Evolutionary conservation across 106 monocot species (phyloP), one percentile per base, ranked within the genome.

Genomic region (Platanthera guangdongensis): DNA sequence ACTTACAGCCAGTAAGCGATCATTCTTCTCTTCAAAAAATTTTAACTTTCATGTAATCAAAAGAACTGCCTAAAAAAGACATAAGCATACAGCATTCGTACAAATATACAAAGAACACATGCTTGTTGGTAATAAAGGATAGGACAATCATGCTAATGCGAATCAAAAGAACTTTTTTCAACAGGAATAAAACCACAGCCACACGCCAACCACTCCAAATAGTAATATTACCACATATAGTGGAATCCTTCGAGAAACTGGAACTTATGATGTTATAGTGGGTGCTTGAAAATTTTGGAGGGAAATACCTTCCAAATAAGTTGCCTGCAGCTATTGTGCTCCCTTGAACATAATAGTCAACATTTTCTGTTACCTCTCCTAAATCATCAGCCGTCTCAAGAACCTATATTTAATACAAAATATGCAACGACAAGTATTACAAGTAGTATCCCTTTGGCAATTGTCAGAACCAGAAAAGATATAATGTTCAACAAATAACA

Each of bases 301-400:
- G 62, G 22, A 73, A 45, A 75, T 72, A 99, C 97, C 94, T 87
- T 83, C 97, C 97, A 81, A 99, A 99, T 53, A 99, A 85, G 78
- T 99, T 99, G 70, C 97, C 97, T 47, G 97, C 94, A 71, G 91
- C 82, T 74, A 99, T 81, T 51, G 97, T 99, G 71, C 88, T 90
- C 50, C 94, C 97, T 69, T 94, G 91, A 71, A 94, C 88, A 92
- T 86, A 94, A 63, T 99, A 99, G 30, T 94, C 97, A 25, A 99
- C 97, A 78, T 81, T 89, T 79, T 99, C 97, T 19, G 97, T 99
- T 39, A 99, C 94, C 78, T 99, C 97, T 54, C 97, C 94, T 49
- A 94, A 75, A 82, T 92, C 87, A 83, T 99, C 97, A 86, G 89
- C 97, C 57, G 97, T 99, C 85, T 99, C 91, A 84, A 99, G 94